Evolutionary conservation across 768 basidiomycete species (phyloP).

Genomic region (Lentinula sp.): DNA sequence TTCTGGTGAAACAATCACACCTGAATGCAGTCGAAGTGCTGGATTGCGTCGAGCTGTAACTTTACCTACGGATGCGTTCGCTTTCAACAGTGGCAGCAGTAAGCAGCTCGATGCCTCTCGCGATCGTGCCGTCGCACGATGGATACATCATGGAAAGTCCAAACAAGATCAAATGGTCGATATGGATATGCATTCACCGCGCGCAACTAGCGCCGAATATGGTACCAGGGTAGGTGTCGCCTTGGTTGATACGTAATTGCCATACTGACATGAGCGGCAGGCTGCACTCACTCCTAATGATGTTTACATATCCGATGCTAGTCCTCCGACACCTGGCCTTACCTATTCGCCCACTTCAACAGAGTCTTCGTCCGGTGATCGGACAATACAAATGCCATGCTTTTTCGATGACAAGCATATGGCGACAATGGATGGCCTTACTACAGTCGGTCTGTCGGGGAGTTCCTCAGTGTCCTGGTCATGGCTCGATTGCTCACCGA

Average conservation of each 20-base stretch:
- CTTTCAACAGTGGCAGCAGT: conserved; percentile 3
- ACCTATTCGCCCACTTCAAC: conserved; percentile 57
- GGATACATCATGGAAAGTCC: background rate
- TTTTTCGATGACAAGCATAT: conserved; percentile 39
- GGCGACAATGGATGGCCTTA: conserved; percentile 10
- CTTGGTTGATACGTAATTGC: background rate
- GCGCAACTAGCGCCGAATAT: background rate
- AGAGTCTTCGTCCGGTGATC: conserved; percentile 49
- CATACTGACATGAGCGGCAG: background rate
- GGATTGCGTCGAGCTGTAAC: conserved; percentile 37
- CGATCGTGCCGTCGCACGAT: background rate
- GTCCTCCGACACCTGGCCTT: conserved; percentile 52
- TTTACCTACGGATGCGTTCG: conserved; percentile 28
- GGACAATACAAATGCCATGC: conserved; percentile 48
- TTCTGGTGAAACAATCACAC: background rate
- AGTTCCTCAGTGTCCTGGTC: conserved; percentile 16
- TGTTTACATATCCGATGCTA: conserved; percentile 21
- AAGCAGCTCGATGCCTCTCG: conserved; percentile 1
- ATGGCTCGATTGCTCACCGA: conserved; percentile 10
- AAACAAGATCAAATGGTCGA: background rate
- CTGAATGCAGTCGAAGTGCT: conserved; percentile 10
- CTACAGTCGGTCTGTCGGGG: conserved; percentile 1
- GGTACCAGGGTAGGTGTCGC: background rate
- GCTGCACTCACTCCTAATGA: background rate
- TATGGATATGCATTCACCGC: background rate